A percentile compares a stretch with the other conserved stretches of the same genome.
Conservation (phyloP, 805 yeast genomes). For the Wickerhamiella qilinensis region DNA sequence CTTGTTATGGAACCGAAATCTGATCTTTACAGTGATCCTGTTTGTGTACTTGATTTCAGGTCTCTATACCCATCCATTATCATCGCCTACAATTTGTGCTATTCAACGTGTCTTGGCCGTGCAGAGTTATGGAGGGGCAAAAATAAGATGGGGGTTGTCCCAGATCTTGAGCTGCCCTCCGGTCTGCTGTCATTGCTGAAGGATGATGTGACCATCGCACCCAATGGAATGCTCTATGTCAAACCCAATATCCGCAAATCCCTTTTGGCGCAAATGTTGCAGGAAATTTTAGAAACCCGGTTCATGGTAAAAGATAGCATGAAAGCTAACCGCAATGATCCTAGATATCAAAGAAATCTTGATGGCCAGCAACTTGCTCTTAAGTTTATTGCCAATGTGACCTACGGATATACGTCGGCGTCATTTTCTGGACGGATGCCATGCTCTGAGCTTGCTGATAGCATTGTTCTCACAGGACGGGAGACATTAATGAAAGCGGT, state of each 20-base stretch:
- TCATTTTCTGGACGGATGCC: slow-evolving; percentile 97
- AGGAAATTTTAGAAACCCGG: slow-evolving; percentile 67
- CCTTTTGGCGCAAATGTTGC: slow-evolving; percentile 64
- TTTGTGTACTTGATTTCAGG: slow-evolving; percentile 83
- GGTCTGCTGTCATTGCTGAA: slow-evolving; percentile 39
- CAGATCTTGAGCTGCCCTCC: slow-evolving; percentile 32
- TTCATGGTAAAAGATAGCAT: slow-evolving; percentile 64
- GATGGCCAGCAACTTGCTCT: slow-evolving; percentile 73
- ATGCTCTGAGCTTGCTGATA: slow-evolving; percentile 85
- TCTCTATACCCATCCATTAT: slow-evolving; percentile 85
- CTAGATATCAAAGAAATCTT: slow-evolving; percentile 31
- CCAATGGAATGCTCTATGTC: slow-evolving; percentile 75
- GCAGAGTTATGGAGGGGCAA: slow-evolving; percentile 19
- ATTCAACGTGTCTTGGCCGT: slow-evolving; percentile 27
- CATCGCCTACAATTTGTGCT: slow-evolving; percentile 74
- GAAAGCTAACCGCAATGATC: slow-evolving; percentile 25
- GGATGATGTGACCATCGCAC: slow-evolving; percentile 51
- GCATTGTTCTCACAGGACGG: slow-evolving; percentile 80
- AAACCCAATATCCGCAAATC: slow-evolving; percentile 53
- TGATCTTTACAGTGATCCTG: slow-evolving; percentile 71
- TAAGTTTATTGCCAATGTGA: slow-evolving; percentile 84
- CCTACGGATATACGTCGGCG: slow-evolving; percentile 92
- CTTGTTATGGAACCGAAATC: slow-evolving; percentile 86
- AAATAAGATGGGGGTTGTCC: slow-evolving; percentile 24
- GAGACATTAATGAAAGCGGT: slow-evolving; percentile 67